Evolutionary conservation across 495 filamentous ascomycete genomes (phyloP).

Genomic region (Podospora comata): DNA sequence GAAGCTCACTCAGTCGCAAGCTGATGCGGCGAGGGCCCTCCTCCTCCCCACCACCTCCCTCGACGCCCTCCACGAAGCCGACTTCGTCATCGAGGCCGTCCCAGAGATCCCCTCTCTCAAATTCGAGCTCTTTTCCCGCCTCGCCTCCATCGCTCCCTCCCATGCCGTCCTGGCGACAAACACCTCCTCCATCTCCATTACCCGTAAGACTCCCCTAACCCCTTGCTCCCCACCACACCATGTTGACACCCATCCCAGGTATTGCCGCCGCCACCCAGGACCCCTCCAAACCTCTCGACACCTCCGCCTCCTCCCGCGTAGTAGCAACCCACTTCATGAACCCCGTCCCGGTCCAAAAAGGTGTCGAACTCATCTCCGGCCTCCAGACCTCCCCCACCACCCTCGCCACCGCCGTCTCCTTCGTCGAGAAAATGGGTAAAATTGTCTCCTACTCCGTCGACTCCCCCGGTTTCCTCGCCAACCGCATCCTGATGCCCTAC

Average conservation of each 20-base stretch:
- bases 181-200: slow-evolving; percentile 96
- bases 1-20: slow-evolving; percentile 72
- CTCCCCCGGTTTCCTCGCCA: slow-evolving; percentile 91
- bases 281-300: slow-evolving; percentile 62
- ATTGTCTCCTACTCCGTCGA: slow-evolving; percentile 82
- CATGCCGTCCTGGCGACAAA: slow-evolving; percentile 95
- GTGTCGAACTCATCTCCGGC: slow-evolving; percentile 93
- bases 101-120: slow-evolving; percentile 90
- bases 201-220: slow-evolving; percentile 42
- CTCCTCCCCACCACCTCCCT: slow-evolving; percentile 69
- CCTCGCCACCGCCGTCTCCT: slow-evolving; percentile 75
- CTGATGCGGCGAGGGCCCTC: slow-evolving; percentile 63
- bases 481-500: slow-evolving; percentile 97
- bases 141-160: slow-evolving; percentile 78
- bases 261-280: slow-evolving; percentile 81
- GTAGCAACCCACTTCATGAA: slow-evolving; percentile 99
- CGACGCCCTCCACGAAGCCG: slow-evolving; percentile 75
- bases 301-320: slow-evolving; percentile 79
- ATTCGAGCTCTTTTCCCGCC: slow-evolving; percentile 75
- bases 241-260: background rate
- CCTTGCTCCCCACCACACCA: too few relatives aligned
- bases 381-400: slow-evolving; percentile 85
- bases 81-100: slow-evolving; percentile 97
- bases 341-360: slow-evolving; percentile 93
- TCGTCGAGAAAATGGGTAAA: slow-evolving; percentile 92